Evolutionary conservation across 2,329 filamentous ascomycete species (phyloP), one percentile per base, ranked within the genome.

Genomic region (Ophiognomonia clavigignenti-juglandacearum): DNA sequence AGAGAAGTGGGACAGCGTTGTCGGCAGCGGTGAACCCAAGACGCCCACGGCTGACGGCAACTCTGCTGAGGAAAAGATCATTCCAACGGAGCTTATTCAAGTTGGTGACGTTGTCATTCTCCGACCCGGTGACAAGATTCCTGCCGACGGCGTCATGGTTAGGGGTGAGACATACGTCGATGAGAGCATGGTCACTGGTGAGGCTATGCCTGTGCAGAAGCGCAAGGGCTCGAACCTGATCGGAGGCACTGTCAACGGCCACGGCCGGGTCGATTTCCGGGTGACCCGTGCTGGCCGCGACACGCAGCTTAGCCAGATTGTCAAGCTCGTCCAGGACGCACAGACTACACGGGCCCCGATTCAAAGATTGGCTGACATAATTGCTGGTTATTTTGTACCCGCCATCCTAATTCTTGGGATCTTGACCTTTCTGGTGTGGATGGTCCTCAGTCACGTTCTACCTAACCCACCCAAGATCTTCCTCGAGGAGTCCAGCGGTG

Each of bases 141-240:
- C 93, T 2, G 92, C 92, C 2, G 93, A 98, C 62, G 93, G 93
- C 39, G 77, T 82, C 8, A 79, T 98, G 43, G 88, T 89, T 47
- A 82, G 86, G 44, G 93, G 93, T 26, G 88, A 96, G 66, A 95
- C 89, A 29, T 96, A 95, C 59, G 81, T 96, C 19, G 90, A 98
- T 56, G 93, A 98, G 69, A 96, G 90, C 62, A 97, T 97, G 92
- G 91, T 98, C 40, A 98, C 93, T 6, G 93, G 93, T 55, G 93
- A 98, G 69, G 87, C 93, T 3, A 92, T 96, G 78, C 92, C 93
- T 0, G 90, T 97, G 29, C 82, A 89, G 58, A 98, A 98, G 69
- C 84, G 80, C 56, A 85, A 88, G 58, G 89, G 87, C 8, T 83
- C 82, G 56, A 68, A 80, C 36, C 72, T 98, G 48, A 93, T 97